Conservation (phyloP, 257 asterid species). For the Prunella vulgaris region DNA sequence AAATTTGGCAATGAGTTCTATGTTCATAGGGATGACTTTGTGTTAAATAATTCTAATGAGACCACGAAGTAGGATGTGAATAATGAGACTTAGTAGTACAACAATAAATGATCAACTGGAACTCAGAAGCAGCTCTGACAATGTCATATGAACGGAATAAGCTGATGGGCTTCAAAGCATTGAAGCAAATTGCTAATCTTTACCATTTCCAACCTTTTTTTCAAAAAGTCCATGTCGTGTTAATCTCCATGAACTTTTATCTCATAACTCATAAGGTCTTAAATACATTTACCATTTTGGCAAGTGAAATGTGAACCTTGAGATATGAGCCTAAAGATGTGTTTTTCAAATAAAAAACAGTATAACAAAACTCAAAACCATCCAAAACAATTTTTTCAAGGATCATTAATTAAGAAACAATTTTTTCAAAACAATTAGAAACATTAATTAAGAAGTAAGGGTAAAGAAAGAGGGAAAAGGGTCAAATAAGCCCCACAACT, state of each 20-base stretch:
- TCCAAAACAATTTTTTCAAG: not conserved
- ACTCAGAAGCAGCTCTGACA: not conserved
- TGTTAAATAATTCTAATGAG: not conserved
- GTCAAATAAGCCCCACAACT: too few species aligned
- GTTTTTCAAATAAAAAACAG: not conserved
- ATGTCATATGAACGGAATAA: not conserved
- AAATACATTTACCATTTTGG: not conserved
- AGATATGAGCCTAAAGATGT: not conserved
- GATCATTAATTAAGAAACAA: too few species aligned
- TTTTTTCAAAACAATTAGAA: too few species aligned
- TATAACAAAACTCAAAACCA: not conserved
- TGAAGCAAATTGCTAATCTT: not conserved
- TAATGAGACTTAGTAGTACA: not conserved
- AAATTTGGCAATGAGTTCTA: not conserved
- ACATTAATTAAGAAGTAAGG: not conserved
- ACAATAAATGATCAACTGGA: not conserved
- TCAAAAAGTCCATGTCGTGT: not conserved
- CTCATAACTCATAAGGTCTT: too few species aligned
- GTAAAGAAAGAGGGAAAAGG: too few species aligned
- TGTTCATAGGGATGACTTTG: not conserved
- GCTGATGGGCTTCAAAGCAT: not conserved
- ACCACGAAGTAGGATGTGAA: not conserved
- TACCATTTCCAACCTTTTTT: not conserved
- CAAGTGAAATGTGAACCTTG: not conserved
- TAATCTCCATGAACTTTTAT: not conserved